These are phyloP conservation scores for Exsudoporus frostii DNA, from an alignment of 768 basidiomycete genomes.

Conservation along the genomic window DNA sequence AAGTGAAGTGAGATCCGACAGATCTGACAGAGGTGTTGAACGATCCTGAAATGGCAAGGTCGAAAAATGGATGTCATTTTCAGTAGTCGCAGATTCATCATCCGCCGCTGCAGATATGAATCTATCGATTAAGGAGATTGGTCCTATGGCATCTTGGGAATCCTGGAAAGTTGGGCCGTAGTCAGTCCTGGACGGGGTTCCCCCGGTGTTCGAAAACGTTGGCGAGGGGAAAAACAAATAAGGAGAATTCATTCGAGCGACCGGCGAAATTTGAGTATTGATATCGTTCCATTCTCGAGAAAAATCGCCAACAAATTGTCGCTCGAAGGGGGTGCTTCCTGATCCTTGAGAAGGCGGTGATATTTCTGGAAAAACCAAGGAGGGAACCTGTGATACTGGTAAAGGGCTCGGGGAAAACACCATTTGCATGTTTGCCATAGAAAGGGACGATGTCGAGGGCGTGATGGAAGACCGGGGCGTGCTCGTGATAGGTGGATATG, in stretches of 20 bases:
- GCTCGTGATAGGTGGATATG: neutral
- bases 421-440: slow-evolving; percentile 6
- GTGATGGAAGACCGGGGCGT: slow-evolving; percentile 9
- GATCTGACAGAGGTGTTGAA: slow-evolving; percentile 26
- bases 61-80: neutral
- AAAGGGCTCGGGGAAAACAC: slow-evolving; percentile 31
- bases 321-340: slow-evolving; percentile 28
- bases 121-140: slow-evolving; percentile 27
- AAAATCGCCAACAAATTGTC: slow-evolving; percentile 24
- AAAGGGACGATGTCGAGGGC: slow-evolving; percentile 13
- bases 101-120: slow-evolving; percentile 26
- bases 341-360: slow-evolving; percentile 28
- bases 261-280: slow-evolving; percentile 23
- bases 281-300: slow-evolving; percentile 17
- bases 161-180: slow-evolving; percentile 4
- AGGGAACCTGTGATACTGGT: slow-evolving; percentile 13
- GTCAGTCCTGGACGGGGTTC: neutral
- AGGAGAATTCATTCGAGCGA: slow-evolving; percentile 9
- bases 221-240: slow-evolving; percentile 8
- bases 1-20: slow-evolving; percentile 31
- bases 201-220: neutral
- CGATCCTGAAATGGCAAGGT: slow-evolving; percentile 6
- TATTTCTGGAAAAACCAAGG: slow-evolving; percentile 21
- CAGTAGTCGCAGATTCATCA: slow-evolving; percentile 7
- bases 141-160: slow-evolving; percentile 4